Base-by-base conservation (phyloP, 2,329 filamentous ascomycete genomes). In the Colletotrichum acutatum region DNA sequence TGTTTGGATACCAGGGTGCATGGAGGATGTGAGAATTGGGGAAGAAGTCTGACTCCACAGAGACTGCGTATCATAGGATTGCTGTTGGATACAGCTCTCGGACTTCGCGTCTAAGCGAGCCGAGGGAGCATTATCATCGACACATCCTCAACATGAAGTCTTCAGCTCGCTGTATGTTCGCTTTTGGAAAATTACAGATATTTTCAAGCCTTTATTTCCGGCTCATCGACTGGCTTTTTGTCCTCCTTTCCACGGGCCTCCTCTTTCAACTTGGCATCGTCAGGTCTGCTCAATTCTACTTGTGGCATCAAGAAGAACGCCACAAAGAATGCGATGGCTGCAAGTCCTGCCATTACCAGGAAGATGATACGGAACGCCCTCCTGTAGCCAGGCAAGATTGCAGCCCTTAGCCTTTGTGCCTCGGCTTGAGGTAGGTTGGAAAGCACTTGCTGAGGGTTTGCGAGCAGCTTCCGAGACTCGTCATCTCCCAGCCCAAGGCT, bases 281-380 rank as follows among this genome's bases (percentile, higher is more conserved):
- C 83, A 0, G 82, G 79, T 7, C 83, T 75, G 12, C 77, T 64
- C 28, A 85, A 76, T 28, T 83, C 80, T 1, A 84, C 78, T 30
- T 85, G 83, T 0, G 82, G 83, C 81, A 85, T 84, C 60, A 85
- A 68, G 0, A 82, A 71, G n/a, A 82, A 82, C 0, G 83, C 81
- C 6, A 85, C 57, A 0, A 84, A 59, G 37, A 85, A 84, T 1
- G 80, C 81, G 2, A 82, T 52, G 2, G 78, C 79, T 1, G 82
- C 81, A 16, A 84, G 68, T 1, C 78, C 77, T 1, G 83, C 82
- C 1, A 82, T 81, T 0, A 83, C 73, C 1, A 83, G 71, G n/a
- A 84, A 84, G 53, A 85, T 82, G 8, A 83, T 76, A 3, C 82
- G 78, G 30, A 85, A 85, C 1, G 78, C 81, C 34, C 76, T 74